phyloP scores from a whole-genome alignment of 192 early-diverging fungal genomes.

The Rhizophagus sp. region DNA sequence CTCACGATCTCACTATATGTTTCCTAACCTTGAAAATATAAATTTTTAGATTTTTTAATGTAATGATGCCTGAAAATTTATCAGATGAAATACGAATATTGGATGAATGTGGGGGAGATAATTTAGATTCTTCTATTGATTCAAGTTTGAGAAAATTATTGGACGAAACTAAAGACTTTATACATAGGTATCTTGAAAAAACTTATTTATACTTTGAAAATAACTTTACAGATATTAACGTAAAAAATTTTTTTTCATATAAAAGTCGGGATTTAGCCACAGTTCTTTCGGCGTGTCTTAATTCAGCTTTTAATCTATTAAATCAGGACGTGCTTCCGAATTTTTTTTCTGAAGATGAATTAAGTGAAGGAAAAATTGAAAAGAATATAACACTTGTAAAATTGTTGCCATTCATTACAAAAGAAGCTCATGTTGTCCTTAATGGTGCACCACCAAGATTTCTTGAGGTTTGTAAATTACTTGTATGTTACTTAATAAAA shows the following conservation, averaged over 20 bases:
- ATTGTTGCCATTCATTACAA: slow-evolving; percentile 65
- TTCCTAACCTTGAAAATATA: neutral
- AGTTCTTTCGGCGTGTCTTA: slow-evolving; percentile 45
- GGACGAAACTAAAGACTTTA: slow-evolving; percentile 86
- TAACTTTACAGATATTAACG: neutral
- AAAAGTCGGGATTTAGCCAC: slow-evolving; percentile 49
- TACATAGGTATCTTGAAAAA: slow-evolving; percentile 66
- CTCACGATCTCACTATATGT: neutral
- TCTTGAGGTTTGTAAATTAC: slow-evolving; percentile 51
- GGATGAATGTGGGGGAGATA: slow-evolving; percentile 50
- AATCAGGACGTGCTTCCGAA: slow-evolving; percentile 40
- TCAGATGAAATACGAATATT: slow-evolving; percentile 66
- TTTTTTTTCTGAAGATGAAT: slow-evolving; percentile 59
- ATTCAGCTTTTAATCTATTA: slow-evolving; percentile 46
- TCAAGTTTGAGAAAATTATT: slow-evolving; percentile 68
- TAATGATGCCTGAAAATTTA: slow-evolving; percentile 63
- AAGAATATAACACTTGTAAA: slow-evolving; percentile 60
- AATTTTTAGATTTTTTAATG: slow-evolving; percentile 49
- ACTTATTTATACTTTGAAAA: neutral
- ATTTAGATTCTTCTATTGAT: slow-evolving; percentile 52
- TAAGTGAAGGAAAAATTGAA: slow-evolving; percentile 38
- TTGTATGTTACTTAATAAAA: neutral
- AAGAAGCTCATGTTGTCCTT: slow-evolving; percentile 70
- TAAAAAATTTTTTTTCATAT: slow-evolving; percentile 14
- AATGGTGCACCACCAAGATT: slow-evolving; percentile 75